Percentiles rank a stretch among this genome's conserved stretches.
Conservation (phyloP, 768 basidiomycete species). For the Mycena chlorophos region DNA sequence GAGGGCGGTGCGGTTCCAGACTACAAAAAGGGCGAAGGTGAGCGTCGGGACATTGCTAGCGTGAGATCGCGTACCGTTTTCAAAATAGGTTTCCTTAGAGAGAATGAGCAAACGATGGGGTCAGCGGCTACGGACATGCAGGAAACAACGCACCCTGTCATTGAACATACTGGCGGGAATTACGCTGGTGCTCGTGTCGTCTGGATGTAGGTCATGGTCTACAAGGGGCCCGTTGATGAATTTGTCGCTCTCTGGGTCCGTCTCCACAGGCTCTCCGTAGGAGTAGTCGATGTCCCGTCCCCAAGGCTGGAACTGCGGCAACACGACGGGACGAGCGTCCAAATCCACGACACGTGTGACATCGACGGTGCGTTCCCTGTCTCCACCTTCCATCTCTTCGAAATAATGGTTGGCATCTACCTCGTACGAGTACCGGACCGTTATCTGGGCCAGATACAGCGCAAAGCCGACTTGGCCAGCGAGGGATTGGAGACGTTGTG, state of each 20-base stretch:
- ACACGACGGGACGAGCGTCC: neutral
- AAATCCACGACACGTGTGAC: neutral
- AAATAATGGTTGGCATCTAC: neutral
- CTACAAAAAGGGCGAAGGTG: neutral
- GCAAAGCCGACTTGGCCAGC: neutral
- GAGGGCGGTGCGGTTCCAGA: neutral
- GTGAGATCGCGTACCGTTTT: neutral
- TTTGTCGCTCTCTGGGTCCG: neutral
- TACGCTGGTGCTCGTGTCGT: neutral
- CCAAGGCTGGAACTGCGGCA: neutral
- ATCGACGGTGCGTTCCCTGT: neutral
- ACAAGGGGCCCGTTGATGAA: neutral
- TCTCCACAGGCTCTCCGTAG: too few relatives aligned
- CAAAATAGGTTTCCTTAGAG: neutral
- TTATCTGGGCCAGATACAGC: neutral
- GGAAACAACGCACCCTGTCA: neutral
- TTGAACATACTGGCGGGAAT: neutral
- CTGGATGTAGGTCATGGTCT: neutral
- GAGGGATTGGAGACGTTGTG: neutral
- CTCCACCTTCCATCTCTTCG: neutral
- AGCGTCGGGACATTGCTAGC: neutral
- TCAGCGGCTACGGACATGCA: neutral
- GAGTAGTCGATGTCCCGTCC: neutral
- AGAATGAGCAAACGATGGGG: neutral
- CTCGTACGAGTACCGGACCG: neutral